A percentile compares a stretch with the other conserved stretches of the same genome.
phyloP scores from a whole-genome alignment of 306 rosid genomes.

The Cicer chorassanicum region DNA sequence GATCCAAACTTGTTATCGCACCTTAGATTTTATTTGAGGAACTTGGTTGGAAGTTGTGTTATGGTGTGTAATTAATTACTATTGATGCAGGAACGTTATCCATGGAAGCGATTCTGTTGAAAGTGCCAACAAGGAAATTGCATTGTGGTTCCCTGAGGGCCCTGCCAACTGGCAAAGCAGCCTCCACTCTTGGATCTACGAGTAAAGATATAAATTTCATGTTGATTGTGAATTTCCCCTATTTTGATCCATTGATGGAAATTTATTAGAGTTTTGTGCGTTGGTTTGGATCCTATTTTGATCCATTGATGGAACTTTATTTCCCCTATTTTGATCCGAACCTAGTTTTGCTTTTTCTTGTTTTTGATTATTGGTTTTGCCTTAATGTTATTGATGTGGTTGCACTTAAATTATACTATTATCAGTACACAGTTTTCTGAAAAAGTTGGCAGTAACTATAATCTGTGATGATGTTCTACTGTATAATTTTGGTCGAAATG shows the following conservation, averaged over 20 bases:
- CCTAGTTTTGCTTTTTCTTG: slow-evolving; percentile 23
- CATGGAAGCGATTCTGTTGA: slow-evolving; percentile 96
- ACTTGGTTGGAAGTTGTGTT: neutral
- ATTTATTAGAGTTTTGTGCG: too few species aligned
- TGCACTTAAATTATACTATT: neutral
- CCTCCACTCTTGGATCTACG: slow-evolving; percentile 79
- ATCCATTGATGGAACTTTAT: slow-evolving; percentile 20
- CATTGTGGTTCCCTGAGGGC: slow-evolving; percentile 92
- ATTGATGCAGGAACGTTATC: slow-evolving; percentile 72
- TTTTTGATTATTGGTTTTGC: neutral
- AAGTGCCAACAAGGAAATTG: slow-evolving; percentile 84
- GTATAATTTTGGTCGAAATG: neutral
- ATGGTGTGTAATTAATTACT: slow-evolving; percentile 10
- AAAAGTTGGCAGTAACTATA: neutral
- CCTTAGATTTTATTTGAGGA: neutral
- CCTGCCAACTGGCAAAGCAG: slow-evolving; percentile 78
- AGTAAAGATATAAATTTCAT: slow-evolving; percentile 45
- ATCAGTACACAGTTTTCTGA: neutral
- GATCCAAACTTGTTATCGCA: too few species aligned
- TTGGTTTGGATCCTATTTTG: neutral
- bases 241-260: slow-evolving; percentile 17
- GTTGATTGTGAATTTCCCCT: neutral
- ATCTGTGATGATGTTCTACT: neutral
- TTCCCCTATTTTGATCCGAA: too few species aligned
- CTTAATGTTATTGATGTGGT: neutral